Conservation (phyloP, 495 filamentous ascomycete genomes). For the Aspergillus saccharolyticus region DNA sequence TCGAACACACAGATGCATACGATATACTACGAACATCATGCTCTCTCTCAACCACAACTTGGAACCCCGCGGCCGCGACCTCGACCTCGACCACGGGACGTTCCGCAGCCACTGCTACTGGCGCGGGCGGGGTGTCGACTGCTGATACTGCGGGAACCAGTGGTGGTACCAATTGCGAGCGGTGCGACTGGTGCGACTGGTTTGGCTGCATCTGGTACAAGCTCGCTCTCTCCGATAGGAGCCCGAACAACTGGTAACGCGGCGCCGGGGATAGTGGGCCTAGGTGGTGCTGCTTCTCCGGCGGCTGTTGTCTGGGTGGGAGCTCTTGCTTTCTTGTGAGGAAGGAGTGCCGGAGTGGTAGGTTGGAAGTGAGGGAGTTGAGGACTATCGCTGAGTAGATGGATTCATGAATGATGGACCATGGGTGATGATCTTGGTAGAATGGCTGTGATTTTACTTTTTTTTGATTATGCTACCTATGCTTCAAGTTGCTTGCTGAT, state of each 20-base stretch:
- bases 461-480: not conserved
- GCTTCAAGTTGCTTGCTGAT: not conserved
- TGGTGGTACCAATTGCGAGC: not conserved
- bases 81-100: not conserved
- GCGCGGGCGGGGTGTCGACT: too few relatives aligned
- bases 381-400: not conserved
- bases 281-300: constrained; percentile 8
- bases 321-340: constrained; percentile 26
- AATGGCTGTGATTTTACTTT: not conserved
- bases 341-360: not conserved
- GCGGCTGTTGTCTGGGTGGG: constrained; percentile 24
- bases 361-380: not conserved
- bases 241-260: constrained; percentile 18
- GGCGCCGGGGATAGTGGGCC: constrained; percentile 1
- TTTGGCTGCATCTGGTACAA: not conserved
- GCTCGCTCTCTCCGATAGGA: not conserved
- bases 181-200: not conserved
- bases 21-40: constrained; percentile 32
- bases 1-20: constrained; percentile 24
- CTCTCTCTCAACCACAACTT: constrained; percentile 28
- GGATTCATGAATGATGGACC: not conserved
- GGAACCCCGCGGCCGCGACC: constrained; percentile 10
- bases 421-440: not conserved
- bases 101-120: not conserved
- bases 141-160: too few relatives aligned